phyloP scores from a whole-genome alignment of 208 protist species.

The Leishmania turanica region DNA sequence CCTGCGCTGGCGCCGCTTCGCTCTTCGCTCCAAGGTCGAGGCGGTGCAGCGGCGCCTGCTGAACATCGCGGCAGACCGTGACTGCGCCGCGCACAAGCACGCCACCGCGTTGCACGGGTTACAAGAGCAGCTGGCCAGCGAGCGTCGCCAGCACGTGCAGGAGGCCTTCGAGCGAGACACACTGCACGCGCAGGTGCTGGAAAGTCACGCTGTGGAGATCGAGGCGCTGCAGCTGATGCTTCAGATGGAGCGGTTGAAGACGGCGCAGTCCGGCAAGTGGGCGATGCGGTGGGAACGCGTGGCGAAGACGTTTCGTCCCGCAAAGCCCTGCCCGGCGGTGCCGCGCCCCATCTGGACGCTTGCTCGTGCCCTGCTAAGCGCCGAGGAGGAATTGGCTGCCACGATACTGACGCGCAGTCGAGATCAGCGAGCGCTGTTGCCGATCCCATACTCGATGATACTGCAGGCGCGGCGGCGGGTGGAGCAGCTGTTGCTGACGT shows the following conservation, averaged over 20 bases:
- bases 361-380: constrained; percentile 31
- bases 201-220: constrained; percentile 61
- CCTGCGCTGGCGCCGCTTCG: constrained; percentile 72
- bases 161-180: constrained; percentile 38
- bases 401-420: constrained; percentile 12
- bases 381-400: constrained; percentile 50
- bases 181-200: constrained; percentile 64
- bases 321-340: constrained; percentile 35
- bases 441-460: constrained; percentile 29
- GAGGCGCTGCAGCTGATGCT: constrained; percentile 56
- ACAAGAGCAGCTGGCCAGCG: constrained; percentile 31
- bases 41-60: constrained; percentile 41
- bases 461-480: constrained; percentile 30
- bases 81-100: constrained; percentile 12
- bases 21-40: constrained; percentile 39
- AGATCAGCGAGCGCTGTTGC: constrained; percentile 13
- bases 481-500: constrained; percentile 64
- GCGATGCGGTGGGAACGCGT: constrained; percentile 70
- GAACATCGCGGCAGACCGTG: constrained; percentile 24
- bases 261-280: constrained; percentile 32
- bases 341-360: constrained; percentile 36
- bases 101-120: constrained; percentile 9
- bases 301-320: constrained; percentile 77
- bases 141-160: constrained; percentile 21
- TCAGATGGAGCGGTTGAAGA: constrained; percentile 31